Conservation (phyloP, 2,329 filamentous ascomycete genomes). For the Neonectria magnoliae region DNA sequence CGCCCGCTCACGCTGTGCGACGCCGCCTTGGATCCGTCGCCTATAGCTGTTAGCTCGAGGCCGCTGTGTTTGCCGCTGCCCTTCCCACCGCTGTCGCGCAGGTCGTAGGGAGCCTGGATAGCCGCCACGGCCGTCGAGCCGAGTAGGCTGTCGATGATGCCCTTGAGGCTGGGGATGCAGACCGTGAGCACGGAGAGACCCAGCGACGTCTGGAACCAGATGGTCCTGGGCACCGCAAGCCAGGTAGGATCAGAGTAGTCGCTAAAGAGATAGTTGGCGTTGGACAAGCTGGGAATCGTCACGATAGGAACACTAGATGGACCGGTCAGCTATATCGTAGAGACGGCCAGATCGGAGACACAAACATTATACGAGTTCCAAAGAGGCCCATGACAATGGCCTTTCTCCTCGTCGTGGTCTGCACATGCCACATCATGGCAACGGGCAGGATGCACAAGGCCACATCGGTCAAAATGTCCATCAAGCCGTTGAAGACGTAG, state of each 20-base stretch:
- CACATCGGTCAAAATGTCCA: slow-evolving; percentile 32
- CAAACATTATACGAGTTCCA: slow-evolving; percentile 34
- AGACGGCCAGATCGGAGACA: background rate
- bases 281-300: slow-evolving; percentile 30
- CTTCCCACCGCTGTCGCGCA: slow-evolving; percentile 29
- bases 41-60: slow-evolving; percentile 28
- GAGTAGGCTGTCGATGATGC: slow-evolving; percentile 36
- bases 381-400: slow-evolving; percentile 32
- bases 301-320: slow-evolving; percentile 28
- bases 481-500: slow-evolving; percentile 30
- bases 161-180: slow-evolving; percentile 38
- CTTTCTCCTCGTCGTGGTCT: slow-evolving; percentile 33
- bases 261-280: slow-evolving; percentile 28
- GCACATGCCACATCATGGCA: slow-evolving; percentile 40
- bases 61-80: slow-evolving; percentile 32
- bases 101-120: slow-evolving; percentile 34
- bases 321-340: background rate
- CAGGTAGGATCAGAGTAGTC: slow-evolving; percentile 30
- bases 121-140: slow-evolving; percentile 33
- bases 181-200: slow-evolving; percentile 37
- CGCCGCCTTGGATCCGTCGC: slow-evolving; percentile 15
- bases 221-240: slow-evolving; percentile 25
- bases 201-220: slow-evolving; percentile 36
- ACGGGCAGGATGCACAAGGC: slow-evolving; percentile 31
- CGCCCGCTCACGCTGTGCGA: slow-evolving; percentile 16